Percentiles rank a stretch among this genome's conserved stretches.
These are phyloP conservation scores for Triglochin maritima DNA, from an alignment of 106 monocot species.

Conservation along the genomic window DNA sequence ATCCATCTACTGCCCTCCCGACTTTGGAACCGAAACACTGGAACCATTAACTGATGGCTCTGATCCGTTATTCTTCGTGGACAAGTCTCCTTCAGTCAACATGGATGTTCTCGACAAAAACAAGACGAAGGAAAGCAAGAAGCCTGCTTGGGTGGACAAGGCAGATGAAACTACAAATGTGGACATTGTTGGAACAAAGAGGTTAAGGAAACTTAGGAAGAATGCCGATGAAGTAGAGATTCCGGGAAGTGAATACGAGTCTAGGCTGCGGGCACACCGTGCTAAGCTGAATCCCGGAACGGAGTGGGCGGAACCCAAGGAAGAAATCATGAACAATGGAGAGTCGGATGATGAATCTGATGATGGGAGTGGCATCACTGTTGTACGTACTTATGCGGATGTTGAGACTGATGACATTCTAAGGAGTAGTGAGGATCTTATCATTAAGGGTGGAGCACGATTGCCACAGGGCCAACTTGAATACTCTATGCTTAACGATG, in stretches of 20 bases:
- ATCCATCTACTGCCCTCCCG: conserved; percentile 26
- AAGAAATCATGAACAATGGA: no score
- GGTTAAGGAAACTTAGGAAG: conserved; percentile 54
- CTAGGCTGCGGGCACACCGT: background rate
- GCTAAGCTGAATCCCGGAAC: background rate
- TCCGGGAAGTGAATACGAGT: no score
- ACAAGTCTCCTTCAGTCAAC: conserved; percentile 32
- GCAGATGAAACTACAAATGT: conserved; percentile 47
- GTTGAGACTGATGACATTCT: no score
- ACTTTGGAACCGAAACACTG: conserved; percentile 58
- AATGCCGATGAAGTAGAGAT: no score
- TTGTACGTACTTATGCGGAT: no score
- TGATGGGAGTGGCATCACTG: no score
- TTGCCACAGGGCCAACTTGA: no score
- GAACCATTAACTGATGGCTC: background rate
- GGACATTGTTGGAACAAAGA: conserved; percentile 33
- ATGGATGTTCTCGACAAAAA: conserved; percentile 19
- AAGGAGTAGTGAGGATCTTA: no score
- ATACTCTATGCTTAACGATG: no score
- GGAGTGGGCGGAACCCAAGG: no score
- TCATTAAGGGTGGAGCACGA: no score
- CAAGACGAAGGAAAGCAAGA: conserved; percentile 19
- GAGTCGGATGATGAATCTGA: no score
- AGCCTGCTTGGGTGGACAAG: conserved; percentile 68
- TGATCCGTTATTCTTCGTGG: conserved; percentile 26